Evolutionary conservation across 2,329 filamentous ascomycete genomes (phyloP).

Genomic region (Xylariaceae sp.): DNA sequence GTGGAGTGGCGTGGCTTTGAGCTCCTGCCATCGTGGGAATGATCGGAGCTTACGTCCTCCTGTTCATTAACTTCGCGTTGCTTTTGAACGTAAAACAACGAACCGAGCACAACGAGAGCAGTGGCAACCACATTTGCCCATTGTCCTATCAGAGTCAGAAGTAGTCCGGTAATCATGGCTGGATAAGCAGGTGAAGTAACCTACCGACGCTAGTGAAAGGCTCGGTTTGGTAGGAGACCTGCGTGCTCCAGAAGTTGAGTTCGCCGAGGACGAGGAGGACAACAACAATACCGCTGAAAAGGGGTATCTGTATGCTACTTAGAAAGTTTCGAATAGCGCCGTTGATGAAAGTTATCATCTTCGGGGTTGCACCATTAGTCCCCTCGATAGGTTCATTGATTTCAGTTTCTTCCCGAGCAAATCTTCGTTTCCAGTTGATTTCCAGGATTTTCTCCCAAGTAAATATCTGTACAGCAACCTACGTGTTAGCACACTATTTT

Average conservation of each 20-base stretch:
- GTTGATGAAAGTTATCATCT: constrained; percentile 62
- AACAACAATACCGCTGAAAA: constrained; percentile 65
- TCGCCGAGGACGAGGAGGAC: constrained; percentile 68
- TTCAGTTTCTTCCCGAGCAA: constrained; percentile 43
- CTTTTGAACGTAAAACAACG: constrained; percentile 59
- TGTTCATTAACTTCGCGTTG: constrained; percentile 41
- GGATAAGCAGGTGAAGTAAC: constrained; percentile 22
- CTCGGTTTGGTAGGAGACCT: constrained; percentile 65
- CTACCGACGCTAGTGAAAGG: constrained; percentile 66
- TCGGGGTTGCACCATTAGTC: constrained; percentile 61
- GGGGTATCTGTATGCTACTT: constrained; percentile 61
- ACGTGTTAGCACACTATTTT: constrained; percentile 9
- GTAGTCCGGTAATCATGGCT: background rate
- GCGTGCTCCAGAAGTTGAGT: constrained; percentile 66
- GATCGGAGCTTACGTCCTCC: constrained; percentile 23
- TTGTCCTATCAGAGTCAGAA: constrained; percentile 51
- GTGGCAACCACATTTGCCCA: constrained; percentile 68
- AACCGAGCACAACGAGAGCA: constrained; percentile 62
- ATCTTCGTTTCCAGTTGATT: constrained; percentile 62
- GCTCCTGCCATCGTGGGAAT: constrained; percentile 32
- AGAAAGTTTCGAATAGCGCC: constrained; percentile 60
- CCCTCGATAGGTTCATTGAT: constrained; percentile 54
- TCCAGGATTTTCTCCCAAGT: constrained; percentile 71
- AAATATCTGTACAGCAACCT: constrained; percentile 41
- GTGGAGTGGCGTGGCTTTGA: constrained; percentile 33